These are phyloP conservation scores for Coccomyxa sp. DNA, from an alignment of 139 green algal species.

Conservation along the genomic window DNA sequence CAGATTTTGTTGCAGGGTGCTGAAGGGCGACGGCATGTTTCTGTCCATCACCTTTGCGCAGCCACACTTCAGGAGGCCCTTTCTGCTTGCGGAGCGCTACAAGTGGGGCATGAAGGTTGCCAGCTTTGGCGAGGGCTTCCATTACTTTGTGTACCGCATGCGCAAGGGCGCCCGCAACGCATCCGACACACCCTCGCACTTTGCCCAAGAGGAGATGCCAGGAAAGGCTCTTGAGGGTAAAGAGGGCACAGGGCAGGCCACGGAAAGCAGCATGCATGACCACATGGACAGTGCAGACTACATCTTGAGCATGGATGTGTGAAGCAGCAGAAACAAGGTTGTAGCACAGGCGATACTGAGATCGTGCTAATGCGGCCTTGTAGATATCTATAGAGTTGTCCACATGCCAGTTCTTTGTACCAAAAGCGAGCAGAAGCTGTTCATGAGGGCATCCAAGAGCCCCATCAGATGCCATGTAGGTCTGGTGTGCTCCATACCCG, in stretches of 20 bases:
- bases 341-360: too few species aligned
- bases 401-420: too few species aligned
- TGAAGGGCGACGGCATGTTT: conserved; percentile 23
- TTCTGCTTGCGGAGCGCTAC: conserved; percentile 13
- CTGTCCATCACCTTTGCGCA: conserved; percentile 52
- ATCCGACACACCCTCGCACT: not conserved
- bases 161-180: not conserved
- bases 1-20: conserved; percentile 25
- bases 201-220: too few species aligned
- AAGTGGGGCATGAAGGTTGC: conserved; percentile 4
- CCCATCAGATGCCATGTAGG: too few species aligned
- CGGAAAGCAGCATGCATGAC: conserved; percentile 11
- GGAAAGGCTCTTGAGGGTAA: not conserved
- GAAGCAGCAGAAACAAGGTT: too few species aligned
- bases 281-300: conserved; percentile 28
- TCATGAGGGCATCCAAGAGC: too few species aligned
- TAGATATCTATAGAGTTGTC: too few species aligned
- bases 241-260: not conserved
- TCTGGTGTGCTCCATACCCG: too few species aligned
- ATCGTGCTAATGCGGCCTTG: too few species aligned
- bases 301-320: conserved; percentile 14
- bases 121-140: conserved; percentile 14
- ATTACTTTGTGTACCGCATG: conserved; percentile 21
- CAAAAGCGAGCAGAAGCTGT: too few species aligned
- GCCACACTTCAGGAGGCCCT: conserved; percentile 43